Evolutionary conservation across 1,139 yeast species (phyloP).

Genomic region (Suhomyces taliae): DNA sequence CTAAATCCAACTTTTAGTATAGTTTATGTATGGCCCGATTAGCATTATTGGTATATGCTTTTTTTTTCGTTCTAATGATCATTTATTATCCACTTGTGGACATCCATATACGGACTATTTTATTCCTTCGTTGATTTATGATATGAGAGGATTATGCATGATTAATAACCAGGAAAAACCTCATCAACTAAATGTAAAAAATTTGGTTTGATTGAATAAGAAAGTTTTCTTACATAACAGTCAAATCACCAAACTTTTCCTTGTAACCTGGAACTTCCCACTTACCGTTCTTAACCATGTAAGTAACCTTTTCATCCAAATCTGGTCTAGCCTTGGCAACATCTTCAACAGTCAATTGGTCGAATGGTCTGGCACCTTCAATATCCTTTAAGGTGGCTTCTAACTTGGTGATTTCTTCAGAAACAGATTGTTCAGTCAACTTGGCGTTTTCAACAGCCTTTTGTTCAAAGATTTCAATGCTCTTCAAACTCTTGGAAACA

Average conservation of each 20-base stretch:
- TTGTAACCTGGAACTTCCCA: slow-evolving; percentile 98
- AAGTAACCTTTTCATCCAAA: slow-evolving; percentile 91
- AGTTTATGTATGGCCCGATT: too few relatives aligned
- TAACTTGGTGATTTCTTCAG: slow-evolving; percentile 81
- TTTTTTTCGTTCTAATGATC: too few relatives aligned
- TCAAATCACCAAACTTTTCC: slow-evolving; percentile 95
- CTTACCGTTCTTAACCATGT: slow-evolving; percentile 95
- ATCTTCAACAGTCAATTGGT: slow-evolving; percentile 93
- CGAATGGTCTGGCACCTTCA: slow-evolving; percentile 96
- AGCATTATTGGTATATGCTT: too few relatives aligned
- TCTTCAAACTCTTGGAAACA: slow-evolving; percentile 83
- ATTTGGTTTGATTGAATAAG: too few relatives aligned
- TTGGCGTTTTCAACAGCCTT: slow-evolving; percentile 96
- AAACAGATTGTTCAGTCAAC: slow-evolving; percentile 86
- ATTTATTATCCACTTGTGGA: too few relatives aligned
- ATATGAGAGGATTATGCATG: too few relatives aligned
- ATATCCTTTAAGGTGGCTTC: slow-evolving; percentile 89
- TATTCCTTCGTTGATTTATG: too few relatives aligned
- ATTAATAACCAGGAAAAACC: too few relatives aligned
- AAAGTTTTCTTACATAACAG: slow-evolving; percentile 66
- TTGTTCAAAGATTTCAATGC: slow-evolving; percentile 90
- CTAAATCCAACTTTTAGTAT: too few relatives aligned
- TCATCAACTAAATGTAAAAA: too few relatives aligned
- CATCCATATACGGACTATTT: too few relatives aligned
- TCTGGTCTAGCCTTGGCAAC: slow-evolving; percentile 95